Evolutionary conservation across 163 green algal genomes (phyloP).

Genomic region (Scenedesmus sp.): DNA sequence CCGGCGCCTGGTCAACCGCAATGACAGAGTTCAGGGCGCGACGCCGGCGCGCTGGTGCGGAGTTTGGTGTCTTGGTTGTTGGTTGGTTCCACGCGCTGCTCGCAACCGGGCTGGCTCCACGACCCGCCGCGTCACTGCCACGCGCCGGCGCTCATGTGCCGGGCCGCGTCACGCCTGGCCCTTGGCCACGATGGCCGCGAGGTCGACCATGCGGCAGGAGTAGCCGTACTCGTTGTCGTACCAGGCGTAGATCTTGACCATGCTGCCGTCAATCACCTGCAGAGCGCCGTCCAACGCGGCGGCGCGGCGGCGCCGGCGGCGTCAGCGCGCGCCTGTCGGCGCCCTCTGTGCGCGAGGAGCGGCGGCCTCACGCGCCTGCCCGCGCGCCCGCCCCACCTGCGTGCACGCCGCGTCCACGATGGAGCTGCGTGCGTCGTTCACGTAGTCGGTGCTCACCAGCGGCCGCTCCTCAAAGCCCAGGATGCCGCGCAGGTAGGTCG

Average conservation of each 20-base stretch:
- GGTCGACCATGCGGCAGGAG: slow-evolving; percentile 69
- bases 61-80: no score
- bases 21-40: not conserved
- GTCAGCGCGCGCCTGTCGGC: not conserved
- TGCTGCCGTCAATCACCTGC: slow-evolving; percentile 82
- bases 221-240: slow-evolving; percentile 95
- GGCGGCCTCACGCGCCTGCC: not conserved
- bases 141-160: not conserved
- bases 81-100: no score
- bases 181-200: slow-evolving; percentile 63
- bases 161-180: not conserved
- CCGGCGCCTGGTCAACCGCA: not conserved
- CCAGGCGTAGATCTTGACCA: slow-evolving; percentile 91
- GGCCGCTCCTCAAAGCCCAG: slow-evolving; percentile 81
- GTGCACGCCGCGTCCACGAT: slow-evolving; percentile 82
- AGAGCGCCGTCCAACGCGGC: not conserved
- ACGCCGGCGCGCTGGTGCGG: no score
- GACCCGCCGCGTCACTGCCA: not conserved
- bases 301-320: no score
- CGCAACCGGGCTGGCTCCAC: no score
- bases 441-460: slow-evolving; percentile 81
- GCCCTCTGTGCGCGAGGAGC: no score
- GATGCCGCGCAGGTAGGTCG: slow-evolving; percentile 78
- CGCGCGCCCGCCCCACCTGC: not conserved
- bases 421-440: slow-evolving; percentile 76